phyloP scores from a whole-genome alignment of 1,139 yeast genomes.

The Wickerhamiella pararugosa region DNA sequence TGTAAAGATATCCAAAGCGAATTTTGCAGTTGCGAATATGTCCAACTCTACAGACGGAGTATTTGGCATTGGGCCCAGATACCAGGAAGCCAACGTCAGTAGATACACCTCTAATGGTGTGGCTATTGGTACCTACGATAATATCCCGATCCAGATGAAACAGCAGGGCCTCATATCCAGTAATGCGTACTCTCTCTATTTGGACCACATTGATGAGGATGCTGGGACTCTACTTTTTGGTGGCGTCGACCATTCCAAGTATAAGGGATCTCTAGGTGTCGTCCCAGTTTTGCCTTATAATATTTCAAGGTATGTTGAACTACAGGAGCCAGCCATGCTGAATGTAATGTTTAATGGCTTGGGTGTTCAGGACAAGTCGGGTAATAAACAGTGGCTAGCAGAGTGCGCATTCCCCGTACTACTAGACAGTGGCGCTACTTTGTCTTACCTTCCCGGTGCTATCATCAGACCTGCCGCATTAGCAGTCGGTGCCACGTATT shows the following conservation, averaged over 20 bases:
- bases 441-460: constrained; percentile 34
- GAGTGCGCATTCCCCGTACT: constrained; percentile 15
- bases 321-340: no score
- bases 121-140: constrained; percentile 14
- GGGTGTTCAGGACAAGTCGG: no score
- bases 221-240: constrained; percentile 38
- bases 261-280: constrained; percentile 23
- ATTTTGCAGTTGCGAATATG: constrained; percentile 34
- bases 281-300: no score
- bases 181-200: constrained; percentile 37
- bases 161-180: constrained; percentile 32
- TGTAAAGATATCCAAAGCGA: constrained; percentile 26
- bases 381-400: no score
- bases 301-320: no score
- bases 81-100: constrained; percentile 23
- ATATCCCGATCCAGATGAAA: constrained; percentile 33
- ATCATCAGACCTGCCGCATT: constrained; percentile 24
- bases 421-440: constrained; percentile 54
- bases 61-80: constrained; percentile 35
- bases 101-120: not conserved
- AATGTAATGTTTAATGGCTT: no score
- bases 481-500: constrained; percentile 9
- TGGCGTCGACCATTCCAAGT: constrained; percentile 39
- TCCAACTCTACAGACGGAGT: constrained; percentile 34
- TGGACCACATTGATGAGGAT: constrained; percentile 20